Conservation (phyloP, 768 basidiomycete species). For the Coprinellus micaceus region DNA sequence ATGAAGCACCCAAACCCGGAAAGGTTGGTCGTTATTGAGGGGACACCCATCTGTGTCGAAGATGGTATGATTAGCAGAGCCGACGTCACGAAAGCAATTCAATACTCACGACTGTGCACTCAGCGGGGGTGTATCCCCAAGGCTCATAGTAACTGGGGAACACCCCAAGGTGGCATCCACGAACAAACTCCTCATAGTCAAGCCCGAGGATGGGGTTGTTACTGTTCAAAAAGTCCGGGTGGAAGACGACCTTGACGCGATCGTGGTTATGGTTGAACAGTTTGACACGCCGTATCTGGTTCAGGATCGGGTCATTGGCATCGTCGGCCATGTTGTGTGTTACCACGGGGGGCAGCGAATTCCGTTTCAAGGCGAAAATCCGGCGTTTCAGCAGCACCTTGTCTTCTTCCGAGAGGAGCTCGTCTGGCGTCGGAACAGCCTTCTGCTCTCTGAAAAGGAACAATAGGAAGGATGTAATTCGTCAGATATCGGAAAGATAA, state of each 20-base stretch:
- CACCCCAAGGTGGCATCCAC: conserved; percentile 96
- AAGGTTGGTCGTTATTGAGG: conserved; percentile 94
- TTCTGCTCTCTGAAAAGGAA: conserved; percentile 58
- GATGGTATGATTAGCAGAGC: conserved; percentile 8
- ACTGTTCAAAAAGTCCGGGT: conserved; percentile 96
- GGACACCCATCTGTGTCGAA: conserved; percentile 98
- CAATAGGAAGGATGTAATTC: no score
- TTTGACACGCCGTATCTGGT: conserved; percentile 90
- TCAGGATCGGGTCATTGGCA: conserved; percentile 85
- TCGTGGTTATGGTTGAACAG: conserved; percentile 87
- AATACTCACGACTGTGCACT: conserved; percentile 87
- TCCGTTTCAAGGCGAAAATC: conserved; percentile 93
- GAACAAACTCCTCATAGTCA: conserved; percentile 98
- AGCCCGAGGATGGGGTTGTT: conserved; percentile 97
- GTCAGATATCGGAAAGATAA: conserved; percentile 2
- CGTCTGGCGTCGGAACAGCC: conserved; percentile 66
- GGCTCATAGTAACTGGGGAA: conserved; percentile 98
- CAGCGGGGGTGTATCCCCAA: conserved; percentile 96
- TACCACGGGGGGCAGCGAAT: conserved; percentile 91
- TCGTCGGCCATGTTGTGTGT: conserved; percentile 99
- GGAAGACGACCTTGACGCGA: conserved; percentile 96
- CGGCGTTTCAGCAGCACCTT: conserved; percentile 92
- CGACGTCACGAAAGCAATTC: conserved; percentile 32
- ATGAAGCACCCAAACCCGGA: conserved; percentile 98
- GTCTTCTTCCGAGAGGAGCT: conserved; percentile 86